Conservation (phyloP, 2,329 filamentous ascomycete species). For the Graphiopsis chlorocephala region DNA sequence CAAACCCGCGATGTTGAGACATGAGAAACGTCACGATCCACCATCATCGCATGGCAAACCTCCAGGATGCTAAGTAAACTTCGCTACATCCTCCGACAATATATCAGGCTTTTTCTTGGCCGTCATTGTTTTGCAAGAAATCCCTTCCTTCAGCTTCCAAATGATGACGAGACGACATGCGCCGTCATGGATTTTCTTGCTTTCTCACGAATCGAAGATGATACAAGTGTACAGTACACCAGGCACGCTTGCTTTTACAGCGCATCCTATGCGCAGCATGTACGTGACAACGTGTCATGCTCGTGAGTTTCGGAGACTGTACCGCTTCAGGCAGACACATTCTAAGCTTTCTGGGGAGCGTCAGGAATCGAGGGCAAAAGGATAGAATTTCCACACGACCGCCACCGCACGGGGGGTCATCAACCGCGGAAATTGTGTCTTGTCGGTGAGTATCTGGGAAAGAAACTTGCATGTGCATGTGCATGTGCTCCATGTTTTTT, state of each 20-base stretch:
- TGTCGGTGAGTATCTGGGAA: background rate
- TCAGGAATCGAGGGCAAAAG: background rate
- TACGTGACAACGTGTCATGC: background rate
- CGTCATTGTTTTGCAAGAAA: background rate
- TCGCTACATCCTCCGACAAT: background rate
- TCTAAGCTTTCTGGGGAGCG: background rate
- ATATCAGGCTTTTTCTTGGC: background rate
- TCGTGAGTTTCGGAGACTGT: background rate
- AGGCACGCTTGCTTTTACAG: background rate
- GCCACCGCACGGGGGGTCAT: background rate
- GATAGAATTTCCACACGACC: background rate
- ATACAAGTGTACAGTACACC: background rate
- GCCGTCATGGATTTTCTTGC: background rate
- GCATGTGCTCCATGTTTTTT: background rate
- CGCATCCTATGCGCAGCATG: too few species aligned
- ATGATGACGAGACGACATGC: background rate
- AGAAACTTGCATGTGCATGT: background rate
- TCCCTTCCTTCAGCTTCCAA: background rate
- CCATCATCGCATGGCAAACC: background rate
- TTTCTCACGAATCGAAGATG: background rate
- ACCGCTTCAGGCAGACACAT: background rate
- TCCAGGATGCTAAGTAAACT: background rate
- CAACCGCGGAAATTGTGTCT: background rate
- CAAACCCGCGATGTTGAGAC: background rate
- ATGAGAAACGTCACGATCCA: background rate